Base-by-base conservation (phyloP, 768 basidiomycete species). In the Hebeloma cylindrosporum region DNA sequence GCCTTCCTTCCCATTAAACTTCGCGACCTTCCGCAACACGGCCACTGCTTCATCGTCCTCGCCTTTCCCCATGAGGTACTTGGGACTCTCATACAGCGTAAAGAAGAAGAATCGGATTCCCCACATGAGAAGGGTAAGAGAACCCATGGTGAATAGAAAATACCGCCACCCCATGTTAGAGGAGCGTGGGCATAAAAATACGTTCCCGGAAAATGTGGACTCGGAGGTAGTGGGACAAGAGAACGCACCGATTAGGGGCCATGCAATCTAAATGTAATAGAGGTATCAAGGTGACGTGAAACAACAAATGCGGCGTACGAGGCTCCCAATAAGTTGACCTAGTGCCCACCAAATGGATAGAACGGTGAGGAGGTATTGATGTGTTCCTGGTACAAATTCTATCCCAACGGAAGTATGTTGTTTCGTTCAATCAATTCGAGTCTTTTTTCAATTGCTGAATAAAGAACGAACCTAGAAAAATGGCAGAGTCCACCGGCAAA, bases 341-440 rank as follows among this genome's bases (percentile, higher is more conserved):
- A 88, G 70, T 4, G 83, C 82, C 88, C 88, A 90, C 82, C 83
- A 89, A 27, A 88, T 77, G 0, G 85, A 86, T 13, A 89, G 71
- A 10, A 88, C 66, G 0, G 86, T 88, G 25, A 89, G 68, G 3
- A 90, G 70, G 55, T 86, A 88, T 55, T 89, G 88, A 49, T 88
- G 84, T 1, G 79, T 77, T 2, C 77, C 75, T 0, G 87, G 87
- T 0, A 85, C 58, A 55, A 85, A 86, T 54, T 89, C 84, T 82
- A 20, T 9, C n/a, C n/a, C n/a, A n/a, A 30, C 17, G 29, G 5
- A 30, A 14, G 40, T 17, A n/a, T 11, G 39, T 8, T 33, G 11
- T 9, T 10, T 27, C 20, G 35, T n/a, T 14, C 23, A 11, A 8
- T 9, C 28, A 16, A 18, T 4, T 14, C 22, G 17, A n/a, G n/a